A percentile compares a stretch with the other conserved stretches of the same genome.
Evolutionary conservation across 1,284 basidiomycete genomes (phyloP).

Genomic region (Phlebopus sp.): DNA sequence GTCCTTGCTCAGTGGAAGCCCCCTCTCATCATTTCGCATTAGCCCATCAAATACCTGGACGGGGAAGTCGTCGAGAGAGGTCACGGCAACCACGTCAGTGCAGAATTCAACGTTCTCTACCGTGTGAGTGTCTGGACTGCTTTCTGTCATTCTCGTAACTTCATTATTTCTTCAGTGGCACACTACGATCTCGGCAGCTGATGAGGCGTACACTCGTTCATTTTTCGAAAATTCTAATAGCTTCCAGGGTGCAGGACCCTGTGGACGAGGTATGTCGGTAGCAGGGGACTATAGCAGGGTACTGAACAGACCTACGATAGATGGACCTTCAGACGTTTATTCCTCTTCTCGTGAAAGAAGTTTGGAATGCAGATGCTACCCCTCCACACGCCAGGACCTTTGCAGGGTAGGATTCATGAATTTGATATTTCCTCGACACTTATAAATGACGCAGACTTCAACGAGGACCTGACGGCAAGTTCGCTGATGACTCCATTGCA

Average conservation of each 20-base stretch:
- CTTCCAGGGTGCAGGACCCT: slow-evolving; percentile 37
- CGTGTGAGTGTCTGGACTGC: slow-evolving; percentile 20
- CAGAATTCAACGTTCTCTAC: slow-evolving; percentile 64
- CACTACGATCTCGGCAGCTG: slow-evolving; percentile 53
- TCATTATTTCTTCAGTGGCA: slow-evolving; percentile 46
- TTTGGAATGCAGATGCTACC: slow-evolving; percentile 13
- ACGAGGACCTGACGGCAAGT: slow-evolving; percentile 34
- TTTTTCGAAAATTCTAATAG: slow-evolving; percentile 43
- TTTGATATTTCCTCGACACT: not conserved
- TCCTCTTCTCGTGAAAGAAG: slow-evolving; percentile 19
- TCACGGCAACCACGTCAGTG: slow-evolving; percentile 63
- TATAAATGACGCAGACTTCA: slow-evolving; percentile 18
- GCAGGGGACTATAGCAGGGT: too few relatives aligned
- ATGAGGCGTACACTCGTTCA: slow-evolving; percentile 49
- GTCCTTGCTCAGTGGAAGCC: too few relatives aligned
- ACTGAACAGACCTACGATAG: slow-evolving; percentile 27
- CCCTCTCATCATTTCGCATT: too few relatives aligned
- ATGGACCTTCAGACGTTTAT: not conserved
- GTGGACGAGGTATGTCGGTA: too few relatives aligned
- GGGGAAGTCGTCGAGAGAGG: slow-evolving; percentile 44
- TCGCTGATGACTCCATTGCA: slow-evolving; percentile 45
- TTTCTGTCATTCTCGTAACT: too few relatives aligned
- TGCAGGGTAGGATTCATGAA: slow-evolving; percentile 27
- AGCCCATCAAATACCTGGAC: too few relatives aligned
- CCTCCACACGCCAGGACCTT: slow-evolving; percentile 37